Base-by-base conservation (phyloP, 257 asterid genomes). In the Leptodermis oblonga region DNA sequence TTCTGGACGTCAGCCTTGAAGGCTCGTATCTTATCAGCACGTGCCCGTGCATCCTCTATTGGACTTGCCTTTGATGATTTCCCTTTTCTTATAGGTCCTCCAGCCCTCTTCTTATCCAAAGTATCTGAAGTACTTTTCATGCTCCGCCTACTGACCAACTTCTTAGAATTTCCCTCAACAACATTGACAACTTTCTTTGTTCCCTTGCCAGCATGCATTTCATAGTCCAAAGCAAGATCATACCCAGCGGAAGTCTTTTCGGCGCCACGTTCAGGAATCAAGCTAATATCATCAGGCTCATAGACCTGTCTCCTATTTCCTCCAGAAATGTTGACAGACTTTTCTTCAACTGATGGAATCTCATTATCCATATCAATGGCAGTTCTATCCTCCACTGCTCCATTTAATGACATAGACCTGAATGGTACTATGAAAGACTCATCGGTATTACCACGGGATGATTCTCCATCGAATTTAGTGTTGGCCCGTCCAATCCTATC, bases 1-100 rank as follows among this genome's bases (percentile, higher is more conserved):
- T 90, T 91, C 79, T 85, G 97, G 65, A 91, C 82, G 77, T 91
- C 97, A 65, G 93, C 93, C 81, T 94, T 94, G 74, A 83, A 94
- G 79, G 96, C 77, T 83, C 99, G 88, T 75, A 94, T 78, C 70
- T 60, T 91, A 75, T 94, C 99, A 53, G 97, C 99, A 71, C 96
- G 98, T 60, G 92, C 97, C 54, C 88, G 87, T 52, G 97, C 99
- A 80, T 91, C 97, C 73, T 91, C 97, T 64, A 81, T 62, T 76
- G 95, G 88, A 77, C 86, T 89, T 82, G 79, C 64, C 82, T 86
- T 91, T 25, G 92, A 82, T 67, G 86, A 69, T 79, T 85, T 89
- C 42, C 74, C 86, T 77, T 86, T 91, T 84, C 92, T 84, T 54
- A 89, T 69, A 31, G 92, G 96, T 36, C 97, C 97, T 73, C 92